Conservation (phyloP, 2,329 filamentous ascomycete genomes). For the Neopestalotiopsis clavispora region DNA sequence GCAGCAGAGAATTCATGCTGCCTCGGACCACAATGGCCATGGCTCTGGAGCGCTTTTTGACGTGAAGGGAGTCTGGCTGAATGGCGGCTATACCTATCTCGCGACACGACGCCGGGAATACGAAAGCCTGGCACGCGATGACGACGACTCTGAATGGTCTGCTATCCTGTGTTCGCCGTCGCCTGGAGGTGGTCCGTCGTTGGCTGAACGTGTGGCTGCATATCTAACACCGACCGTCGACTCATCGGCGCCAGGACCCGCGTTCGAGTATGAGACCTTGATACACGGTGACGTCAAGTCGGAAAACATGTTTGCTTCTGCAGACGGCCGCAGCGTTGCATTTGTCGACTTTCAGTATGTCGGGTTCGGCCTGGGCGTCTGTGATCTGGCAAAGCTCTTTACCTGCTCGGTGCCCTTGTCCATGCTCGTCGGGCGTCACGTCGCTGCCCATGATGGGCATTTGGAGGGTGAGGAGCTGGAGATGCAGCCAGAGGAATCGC, state of each 20-base stretch:
- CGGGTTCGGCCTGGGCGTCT: slow-evolving; percentile 66
- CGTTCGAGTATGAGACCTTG: slow-evolving; percentile 52
- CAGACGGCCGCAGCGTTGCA: slow-evolving; percentile 54
- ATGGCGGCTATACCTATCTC: slow-evolving; percentile 73
- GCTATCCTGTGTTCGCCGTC: slow-evolving; percentile 47
- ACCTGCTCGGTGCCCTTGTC: slow-evolving; percentile 66
- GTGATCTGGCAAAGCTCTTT: slow-evolving; percentile 70
- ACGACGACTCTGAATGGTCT: slow-evolving; percentile 59
- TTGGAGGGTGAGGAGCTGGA: slow-evolving; percentile 41
- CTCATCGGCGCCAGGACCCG: background rate
- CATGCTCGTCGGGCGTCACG: slow-evolving; percentile 47
- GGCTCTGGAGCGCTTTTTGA: background rate
- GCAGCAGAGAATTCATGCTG: slow-evolving; percentile 25
- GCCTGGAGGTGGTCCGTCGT: slow-evolving; percentile 34
- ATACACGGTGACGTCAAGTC: slow-evolving; percentile 75
- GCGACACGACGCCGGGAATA: slow-evolving; percentile 66
- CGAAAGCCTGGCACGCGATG: slow-evolving; percentile 47
- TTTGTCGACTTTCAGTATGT: slow-evolving; percentile 76
- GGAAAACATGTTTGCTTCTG: slow-evolving; percentile 67
- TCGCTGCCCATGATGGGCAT: slow-evolving; percentile 21
- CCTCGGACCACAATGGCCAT: background rate
- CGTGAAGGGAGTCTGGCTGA: slow-evolving; percentile 57
- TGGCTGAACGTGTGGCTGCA: slow-evolving; percentile 58
- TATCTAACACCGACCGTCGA: slow-evolving; percentile 47
- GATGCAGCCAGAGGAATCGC: slow-evolving; percentile 56